These are phyloP conservation scores for Actinidia chinensis DNA, from an alignment of 179 eudicot species.

Conservation along the genomic window DNA sequence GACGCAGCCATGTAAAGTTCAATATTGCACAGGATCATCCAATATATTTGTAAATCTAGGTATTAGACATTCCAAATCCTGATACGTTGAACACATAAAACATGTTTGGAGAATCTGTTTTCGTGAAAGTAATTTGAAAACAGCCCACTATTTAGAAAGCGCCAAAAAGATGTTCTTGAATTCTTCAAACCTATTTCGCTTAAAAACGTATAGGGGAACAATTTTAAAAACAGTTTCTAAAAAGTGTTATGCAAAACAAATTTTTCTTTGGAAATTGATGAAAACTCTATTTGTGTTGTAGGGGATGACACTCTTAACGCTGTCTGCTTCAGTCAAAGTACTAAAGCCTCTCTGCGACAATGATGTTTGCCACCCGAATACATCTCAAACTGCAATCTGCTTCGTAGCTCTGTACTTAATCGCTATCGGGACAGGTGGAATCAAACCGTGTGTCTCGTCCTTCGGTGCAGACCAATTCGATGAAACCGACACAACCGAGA, in stretches of 20 bases:
- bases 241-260: background rate
- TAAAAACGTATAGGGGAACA: too few species aligned
- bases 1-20: too few species aligned
- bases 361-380: slow-evolving; percentile 31
- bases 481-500: slow-evolving; percentile 33
- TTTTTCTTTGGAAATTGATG: background rate
- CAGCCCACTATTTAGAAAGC: too few species aligned
- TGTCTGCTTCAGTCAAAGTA: slow-evolving; percentile 32
- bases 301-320: slow-evolving; percentile 40
- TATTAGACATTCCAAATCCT: too few species aligned
- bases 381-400: slow-evolving; percentile 23
- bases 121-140: too few species aligned
- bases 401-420: slow-evolving; percentile 28
- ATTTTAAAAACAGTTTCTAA: too few species aligned
- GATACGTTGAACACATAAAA: too few species aligned
- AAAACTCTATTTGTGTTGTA: background rate
- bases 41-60: too few species aligned
- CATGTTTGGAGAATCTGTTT: too few species aligned
- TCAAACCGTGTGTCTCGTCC: slow-evolving; percentile 46
- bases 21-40: too few species aligned
- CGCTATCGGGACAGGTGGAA: slow-evolving; percentile 44
- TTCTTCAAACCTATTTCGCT: too few species aligned
- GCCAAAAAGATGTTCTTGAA: too few species aligned
- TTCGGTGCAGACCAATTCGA: slow-evolving; percentile 54
- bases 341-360: slow-evolving; percentile 27